Base-by-base conservation (phyloP, 306 rosid genomes). In the Benincasa hispida region DNA sequence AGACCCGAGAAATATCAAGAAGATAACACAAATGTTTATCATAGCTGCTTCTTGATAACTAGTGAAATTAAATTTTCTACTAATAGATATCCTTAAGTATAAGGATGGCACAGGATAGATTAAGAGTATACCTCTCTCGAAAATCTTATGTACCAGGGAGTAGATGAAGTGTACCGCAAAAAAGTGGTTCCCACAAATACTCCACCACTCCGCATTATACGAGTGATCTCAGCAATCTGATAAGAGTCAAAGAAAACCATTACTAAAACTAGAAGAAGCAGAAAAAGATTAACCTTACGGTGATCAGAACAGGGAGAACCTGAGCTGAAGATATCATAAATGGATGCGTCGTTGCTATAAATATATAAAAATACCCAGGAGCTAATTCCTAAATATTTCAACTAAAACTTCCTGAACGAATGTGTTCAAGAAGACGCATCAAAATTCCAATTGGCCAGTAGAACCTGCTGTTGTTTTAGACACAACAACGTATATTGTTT, bases 151-250 rank as follows among this genome's bases (percentile, higher is more conserved):
- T 88, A 35, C 90, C 78, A 61, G 45, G 93, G 92, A 74, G 89
- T 89, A 67, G 90, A 89, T 18, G 92, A 76, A 82, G 83, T 85
- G 77, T 89, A 86, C 37, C 90, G 91, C 85, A 91, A 85, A 82
- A 93, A 93, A 47, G 98, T 89, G 79, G 93, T 89, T 80, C 98
- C 98, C 6, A 89, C 98, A 81, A 93, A 91, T 74, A 86, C 68
- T 48, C 97, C 98, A 61, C 97, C 96, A 75, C 92, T 89, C 83
- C 87, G 84, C 68, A 93, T 81, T 75, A 88, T 76, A 39, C 93
- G 90, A 77, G 90, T 90, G 84, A 88, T 88, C 75, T 90, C 96
- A 51, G 96, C 98, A 84, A 90, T 47, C 98, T 92, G 78, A 78
- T 47, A 66, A 76, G 22, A 45, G 57, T 70, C 48, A 12, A 25